Evolutionary conservation across 1,284 basidiomycete genomes (phyloP).

Genomic region (Ceratorhiza oryzae-sativae): DNA sequence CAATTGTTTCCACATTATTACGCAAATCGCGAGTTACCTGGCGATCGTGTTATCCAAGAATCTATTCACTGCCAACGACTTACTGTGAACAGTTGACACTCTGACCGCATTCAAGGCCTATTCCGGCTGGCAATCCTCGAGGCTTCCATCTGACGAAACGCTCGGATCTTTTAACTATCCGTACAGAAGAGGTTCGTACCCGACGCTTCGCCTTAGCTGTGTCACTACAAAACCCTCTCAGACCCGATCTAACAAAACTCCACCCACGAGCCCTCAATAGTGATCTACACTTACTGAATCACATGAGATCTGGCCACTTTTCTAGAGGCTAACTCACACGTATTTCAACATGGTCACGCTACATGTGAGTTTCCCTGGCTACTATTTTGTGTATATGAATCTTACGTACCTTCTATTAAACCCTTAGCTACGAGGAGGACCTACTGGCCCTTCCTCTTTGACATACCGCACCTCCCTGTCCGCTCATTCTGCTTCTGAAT

Average conservation of each 20-base stretch:
- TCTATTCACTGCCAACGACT: too few species aligned
- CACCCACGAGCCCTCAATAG: too few species aligned
- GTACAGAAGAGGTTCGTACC: constrained; percentile 10
- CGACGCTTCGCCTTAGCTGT: constrained; percentile 7
- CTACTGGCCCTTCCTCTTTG: neutral
- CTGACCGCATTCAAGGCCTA: too few species aligned
- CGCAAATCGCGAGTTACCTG: too few species aligned
- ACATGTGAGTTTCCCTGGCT: neutral
- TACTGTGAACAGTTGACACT: too few species aligned
- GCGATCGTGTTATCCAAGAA: too few species aligned
- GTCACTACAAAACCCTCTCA: neutral
- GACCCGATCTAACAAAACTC: neutral
- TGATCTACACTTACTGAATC: too few species aligned
- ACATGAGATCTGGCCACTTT: neutral
- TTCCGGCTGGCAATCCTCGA: neutral
- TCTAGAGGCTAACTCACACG: neutral
- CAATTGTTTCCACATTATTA: neutral
- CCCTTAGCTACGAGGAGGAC: neutral
- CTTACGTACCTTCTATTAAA: neutral
- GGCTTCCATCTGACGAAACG: neutral
- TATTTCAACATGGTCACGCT: neutral
- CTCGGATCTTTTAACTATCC: neutral
- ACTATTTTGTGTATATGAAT: neutral
- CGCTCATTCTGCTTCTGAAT: neutral
- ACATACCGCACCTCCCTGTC: neutral